Evolutionary conservation across 106 monocot species (phyloP), one percentile per base, ranked within the genome.

Genomic region (Gastrodia elata): DNA sequence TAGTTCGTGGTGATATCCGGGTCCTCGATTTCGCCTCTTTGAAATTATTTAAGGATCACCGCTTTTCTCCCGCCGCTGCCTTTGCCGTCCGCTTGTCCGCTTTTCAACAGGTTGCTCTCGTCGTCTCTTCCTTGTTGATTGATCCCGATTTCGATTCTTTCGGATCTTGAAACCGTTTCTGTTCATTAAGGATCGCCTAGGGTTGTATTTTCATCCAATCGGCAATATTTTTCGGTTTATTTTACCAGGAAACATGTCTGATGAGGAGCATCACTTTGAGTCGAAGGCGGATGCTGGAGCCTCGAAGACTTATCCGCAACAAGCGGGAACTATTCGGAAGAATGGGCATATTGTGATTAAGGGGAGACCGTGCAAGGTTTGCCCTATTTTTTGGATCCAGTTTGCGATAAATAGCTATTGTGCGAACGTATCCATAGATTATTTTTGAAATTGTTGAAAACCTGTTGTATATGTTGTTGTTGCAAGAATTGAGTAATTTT

Each of bases 221-320:
- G 22, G 6, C 26, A 26, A 8, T 25, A 25, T 25, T 0, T 57
- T 57, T 57, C 57, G 26, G 64, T 7, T 30, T 57, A 25, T 56
- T 24, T 1, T 27, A 57, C 5, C 26, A 75, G 67, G 75, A 36
- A 72, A 39, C 41, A 87, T 87, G 87, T 87, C 87, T 56, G 87
- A 87, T 78, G 87, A 79, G 49, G 78, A 79, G 46, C 78, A 79
- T 44, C 78, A 79, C 2, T 79, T 79, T 43, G 78, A 79, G 44
- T 79, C 78, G 46, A 64, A 79, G 38, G 78, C 78, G 2, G 78
- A 79, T 35, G 78, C 78, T 16, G 78, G 78, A 2, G 78, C 78
- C 5, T 79, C 78, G 28, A 79, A 79, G 73, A 79, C 79, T 27
- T 79, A 73, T 39, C 79, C 79, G 49, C 79, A 79, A 65, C 79